Evolutionary conservation across 352 stramenopile species (phyloP).

Genomic region (Lagenidium giganteum): DNA sequence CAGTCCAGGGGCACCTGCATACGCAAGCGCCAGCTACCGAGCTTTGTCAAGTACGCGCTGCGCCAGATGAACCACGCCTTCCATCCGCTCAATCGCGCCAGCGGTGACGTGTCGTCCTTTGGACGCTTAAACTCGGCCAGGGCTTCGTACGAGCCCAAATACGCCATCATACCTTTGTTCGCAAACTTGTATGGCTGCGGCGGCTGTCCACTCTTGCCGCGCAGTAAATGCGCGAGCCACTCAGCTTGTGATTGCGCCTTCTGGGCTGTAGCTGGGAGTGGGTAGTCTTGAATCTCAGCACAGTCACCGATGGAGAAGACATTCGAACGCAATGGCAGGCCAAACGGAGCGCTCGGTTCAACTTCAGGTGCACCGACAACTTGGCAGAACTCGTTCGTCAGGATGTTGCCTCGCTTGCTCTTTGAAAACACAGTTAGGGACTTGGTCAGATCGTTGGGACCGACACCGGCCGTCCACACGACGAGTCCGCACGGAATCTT

Average conservation of each 20-base stretch:
- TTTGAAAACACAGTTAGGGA: slow-evolving; percentile 66
- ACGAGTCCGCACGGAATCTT: slow-evolving; percentile 56
- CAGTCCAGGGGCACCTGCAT: slow-evolving; percentile 96
- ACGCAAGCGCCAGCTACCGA: slow-evolving; percentile 90
- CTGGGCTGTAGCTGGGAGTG: slow-evolving; percentile 90
- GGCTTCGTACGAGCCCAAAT: slow-evolving; percentile 90
- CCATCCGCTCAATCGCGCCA: slow-evolving; percentile 76
- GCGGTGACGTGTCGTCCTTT: slow-evolving; percentile 27
- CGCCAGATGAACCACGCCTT: slow-evolving; percentile 91
- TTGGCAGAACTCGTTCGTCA: slow-evolving; percentile 82
- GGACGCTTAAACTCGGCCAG: slow-evolving; percentile 77
- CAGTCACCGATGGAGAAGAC: slow-evolving; percentile 96
- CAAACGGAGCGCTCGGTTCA: slow-evolving; percentile 45
- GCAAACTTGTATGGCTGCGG: slow-evolving; percentile 65
- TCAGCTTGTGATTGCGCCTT: slow-evolving; percentile 82
- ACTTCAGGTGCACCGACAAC: slow-evolving; percentile 61
- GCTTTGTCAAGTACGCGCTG: slow-evolving; percentile 95
- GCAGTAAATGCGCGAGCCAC: slow-evolving; percentile 54
- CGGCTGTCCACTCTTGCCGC: slow-evolving; percentile 32
- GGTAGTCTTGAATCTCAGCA: slow-evolving; percentile 79
- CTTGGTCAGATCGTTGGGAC: slow-evolving; percentile 77
- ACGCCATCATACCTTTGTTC: slow-evolving; percentile 93
- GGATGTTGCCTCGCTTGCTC: slow-evolving; percentile 75
- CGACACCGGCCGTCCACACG: slow-evolving; percentile 76
- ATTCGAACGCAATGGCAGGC: slow-evolving; percentile 63